phyloP scores from a whole-genome alignment of 441 rosid genomes.

The Jatropha podagrica region DNA sequence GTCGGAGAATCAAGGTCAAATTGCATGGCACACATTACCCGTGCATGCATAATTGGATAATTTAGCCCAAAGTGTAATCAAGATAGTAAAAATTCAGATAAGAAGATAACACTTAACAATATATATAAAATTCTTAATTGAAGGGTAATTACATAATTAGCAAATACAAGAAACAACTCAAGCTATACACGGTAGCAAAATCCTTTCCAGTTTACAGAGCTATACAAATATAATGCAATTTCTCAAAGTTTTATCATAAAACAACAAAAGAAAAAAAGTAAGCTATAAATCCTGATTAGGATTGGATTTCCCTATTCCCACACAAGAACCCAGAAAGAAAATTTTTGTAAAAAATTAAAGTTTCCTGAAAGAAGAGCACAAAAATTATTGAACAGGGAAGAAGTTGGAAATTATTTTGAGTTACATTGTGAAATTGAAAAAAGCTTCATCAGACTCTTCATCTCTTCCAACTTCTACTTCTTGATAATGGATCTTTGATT shows the following conservation, averaged over 20 bases:
- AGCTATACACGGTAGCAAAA: conserved; percentile 27
- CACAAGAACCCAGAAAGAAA: conserved; percentile 20
- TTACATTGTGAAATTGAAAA: conserved; percentile 1
- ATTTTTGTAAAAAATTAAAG: neutral
- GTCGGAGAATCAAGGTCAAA: conserved; percentile 12
- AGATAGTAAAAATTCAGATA: no score
- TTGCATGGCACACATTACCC: conserved; percentile 19
- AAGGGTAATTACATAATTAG: neutral
- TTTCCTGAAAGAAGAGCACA: conserved; percentile 10
- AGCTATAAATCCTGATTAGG: conserved; percentile 18
- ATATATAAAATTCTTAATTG: conserved; percentile 1
- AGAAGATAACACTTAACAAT: no score
- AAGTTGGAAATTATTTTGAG: conserved; percentile 5
- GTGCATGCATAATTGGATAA: conserved; percentile 11
- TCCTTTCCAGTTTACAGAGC: conserved; percentile 33
- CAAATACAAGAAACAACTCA: neutral
- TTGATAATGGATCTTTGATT: conserved; percentile 50
- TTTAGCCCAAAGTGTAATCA: no score
- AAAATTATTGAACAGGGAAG: conserved; percentile 9
- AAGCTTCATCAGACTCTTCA: conserved; percentile 26
- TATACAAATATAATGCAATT: neutral
- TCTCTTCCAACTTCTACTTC: conserved; percentile 82
- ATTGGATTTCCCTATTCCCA: conserved; percentile 24
- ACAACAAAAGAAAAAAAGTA: conserved; percentile 9
- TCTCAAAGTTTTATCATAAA: neutral